Evolutionary conservation across 2,329 filamentous ascomycete species (phyloP).

Genomic region (Berkeleyomyces rouxiae): DNA sequence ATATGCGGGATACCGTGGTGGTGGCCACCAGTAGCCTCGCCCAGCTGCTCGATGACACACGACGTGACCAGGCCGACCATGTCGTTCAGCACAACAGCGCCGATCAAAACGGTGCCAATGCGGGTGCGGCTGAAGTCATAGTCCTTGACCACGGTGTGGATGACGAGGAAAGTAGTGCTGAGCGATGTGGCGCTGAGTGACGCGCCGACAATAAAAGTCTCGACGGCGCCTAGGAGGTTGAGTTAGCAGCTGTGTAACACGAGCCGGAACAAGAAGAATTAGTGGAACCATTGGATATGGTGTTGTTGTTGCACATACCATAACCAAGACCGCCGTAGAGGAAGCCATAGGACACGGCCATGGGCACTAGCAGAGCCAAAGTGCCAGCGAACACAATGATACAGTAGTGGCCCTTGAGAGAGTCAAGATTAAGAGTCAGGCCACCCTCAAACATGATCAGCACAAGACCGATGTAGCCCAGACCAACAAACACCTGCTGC

Average conservation of each 20-base stretch:
- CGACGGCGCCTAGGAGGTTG: slow-evolving; percentile 13
- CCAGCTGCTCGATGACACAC: slow-evolving; percentile 17
- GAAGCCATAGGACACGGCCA: slow-evolving; percentile 27
- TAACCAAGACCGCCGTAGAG: slow-evolving; percentile 28
- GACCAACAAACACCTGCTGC: slow-evolving; percentile 29
- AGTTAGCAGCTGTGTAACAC: too few species aligned
- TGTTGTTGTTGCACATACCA: slow-evolving; percentile 14
- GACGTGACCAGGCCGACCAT: slow-evolving; percentile 29
- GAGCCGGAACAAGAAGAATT: neutral
- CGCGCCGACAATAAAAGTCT: slow-evolving; percentile 19
- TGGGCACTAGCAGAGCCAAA: slow-evolving; percentile 29
- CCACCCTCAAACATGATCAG: slow-evolving; percentile 36
- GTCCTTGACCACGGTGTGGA: slow-evolving; percentile 18
- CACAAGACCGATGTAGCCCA: slow-evolving; percentile 32
- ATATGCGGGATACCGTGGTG: slow-evolving; percentile 14
- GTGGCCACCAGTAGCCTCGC: slow-evolving; percentile 13
- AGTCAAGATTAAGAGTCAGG: slow-evolving; percentile 28
- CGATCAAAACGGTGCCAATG: slow-evolving; percentile 28
- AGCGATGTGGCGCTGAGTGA: slow-evolving; percentile 22
- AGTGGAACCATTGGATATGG: too few species aligned
- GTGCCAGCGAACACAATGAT: slow-evolving; percentile 26
- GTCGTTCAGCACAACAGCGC: slow-evolving; percentile 31
- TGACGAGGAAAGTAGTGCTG: slow-evolving; percentile 23
- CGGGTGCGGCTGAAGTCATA: slow-evolving; percentile 27
- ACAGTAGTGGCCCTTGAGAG: slow-evolving; percentile 28